A percentile compares a stretch with the other conserved stretches of the same genome.
Evolutionary conservation across 306 rosid species (phyloP).

Genomic region (Morella rubra): DNA sequence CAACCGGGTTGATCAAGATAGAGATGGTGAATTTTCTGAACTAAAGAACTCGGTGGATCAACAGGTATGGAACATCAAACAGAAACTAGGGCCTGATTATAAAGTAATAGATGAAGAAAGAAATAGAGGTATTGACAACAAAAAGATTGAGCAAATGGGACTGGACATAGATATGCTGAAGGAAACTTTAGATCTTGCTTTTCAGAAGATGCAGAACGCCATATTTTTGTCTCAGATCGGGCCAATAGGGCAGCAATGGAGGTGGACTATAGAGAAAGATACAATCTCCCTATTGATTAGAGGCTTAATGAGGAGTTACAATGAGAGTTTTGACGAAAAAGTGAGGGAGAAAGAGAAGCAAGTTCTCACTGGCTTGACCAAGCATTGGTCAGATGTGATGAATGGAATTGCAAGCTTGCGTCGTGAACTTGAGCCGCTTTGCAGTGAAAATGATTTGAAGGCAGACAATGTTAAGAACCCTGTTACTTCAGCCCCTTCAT

Average conservation of each 20-base stretch:
- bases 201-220: conserved; percentile 69
- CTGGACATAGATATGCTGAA: conserved; percentile 74
- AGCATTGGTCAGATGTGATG: conserved; percentile 56
- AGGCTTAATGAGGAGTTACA: conserved; percentile 51
- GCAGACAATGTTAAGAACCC: conserved; percentile 30
- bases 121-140: conserved; percentile 37
- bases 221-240: conserved; percentile 54
- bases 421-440: conserved; percentile 42
- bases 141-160: conserved; percentile 73
- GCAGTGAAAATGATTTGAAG: conserved; percentile 29
- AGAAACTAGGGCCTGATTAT: conserved; percentile 48
- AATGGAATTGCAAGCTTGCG: conserved; percentile 46
- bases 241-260: conserved; percentile 75
- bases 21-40: conserved; percentile 37
- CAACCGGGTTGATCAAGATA: conserved; percentile 20
- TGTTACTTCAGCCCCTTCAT: conserved; percentile 25
- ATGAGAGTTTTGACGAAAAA: conserved; percentile 41
- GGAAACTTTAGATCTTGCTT: conserved; percentile 74
- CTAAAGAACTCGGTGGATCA: conserved; percentile 50
- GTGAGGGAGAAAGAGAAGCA: conserved; percentile 37
- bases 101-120: conserved; percentile 22
- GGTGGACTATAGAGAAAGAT: conserved; percentile 56
- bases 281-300: conserved; percentile 40
- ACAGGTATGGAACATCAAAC: conserved; percentile 50
- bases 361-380: conserved; percentile 31